Base-by-base conservation (phyloP, 768 basidiomycete species). In the Boletus rubropictus region DNA sequence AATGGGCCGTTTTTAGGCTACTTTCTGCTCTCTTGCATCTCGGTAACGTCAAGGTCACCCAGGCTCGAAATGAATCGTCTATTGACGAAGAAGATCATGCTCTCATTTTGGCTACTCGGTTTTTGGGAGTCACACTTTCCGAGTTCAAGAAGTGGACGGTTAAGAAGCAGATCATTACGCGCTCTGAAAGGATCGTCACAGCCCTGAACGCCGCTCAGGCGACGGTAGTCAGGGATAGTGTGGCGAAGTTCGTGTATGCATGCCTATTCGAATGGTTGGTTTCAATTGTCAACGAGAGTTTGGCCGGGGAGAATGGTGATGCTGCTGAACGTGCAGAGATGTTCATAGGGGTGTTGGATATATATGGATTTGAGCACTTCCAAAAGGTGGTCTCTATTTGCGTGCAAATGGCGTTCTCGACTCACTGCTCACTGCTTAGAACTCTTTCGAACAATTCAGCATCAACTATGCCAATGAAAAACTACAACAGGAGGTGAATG, bases 401-500 rank as follows among this genome's bases (percentile, higher is more conserved):
- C 21, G 20, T 39, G 18, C 25, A 5, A 25, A 21, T 27, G 22
- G 7, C 35, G 12, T 34, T 47, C 29, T 6, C 8, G 25, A 31
- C 51, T 60, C 28, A 57, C 49, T 17, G 28, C 11, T 24, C 2
- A n/a, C 15, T 44, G 42, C 34, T 33, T 53, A 88, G 85, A 88
- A 89, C 58, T 88, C 85, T 2, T 89, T 95, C 58, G 92, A 99
- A 69, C 96, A 99, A 71, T 99, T 99, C 70, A 97, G 94, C 67
- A 99, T 99, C 73, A 99, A 99, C 64, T 99, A 98, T 64, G 96
- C 96, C 20, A 99, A 99, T 61, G 96, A 94, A 66, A 93, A 94
- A 68, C 68, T 98, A 38, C 96, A 99, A 59, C 96, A 98, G 68
- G 94, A 97, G 82, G 92, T 89, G 55, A 39, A 74, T 50, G 3